Base-by-base conservation (phyloP, 345 rosid species). In the Sisymbrium irio region DNA sequence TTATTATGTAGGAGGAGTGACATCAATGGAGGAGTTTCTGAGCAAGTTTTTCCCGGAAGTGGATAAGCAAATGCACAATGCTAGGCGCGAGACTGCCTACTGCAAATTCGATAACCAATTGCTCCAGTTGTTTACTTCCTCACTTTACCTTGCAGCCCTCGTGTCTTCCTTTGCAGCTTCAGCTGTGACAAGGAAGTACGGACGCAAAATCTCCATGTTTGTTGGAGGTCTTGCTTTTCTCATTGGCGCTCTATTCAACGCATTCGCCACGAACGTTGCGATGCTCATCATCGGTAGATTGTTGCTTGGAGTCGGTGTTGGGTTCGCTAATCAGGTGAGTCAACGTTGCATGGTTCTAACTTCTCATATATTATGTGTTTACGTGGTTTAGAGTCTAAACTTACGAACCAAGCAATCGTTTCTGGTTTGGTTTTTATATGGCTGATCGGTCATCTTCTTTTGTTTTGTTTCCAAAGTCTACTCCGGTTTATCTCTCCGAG, bases 261-360 rank as follows among this genome's bases (percentile, higher is more conserved):
- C 83, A 9, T 63, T 70, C 1, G 87, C 87, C 9, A 7, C 17
- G 2, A 80, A 80, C 12, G 72, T 84, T 1, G 76, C 66, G 0
- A 83, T 80, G 86, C 85, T 84, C 12, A 86, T 86, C 45, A 35
- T 86, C 14, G 89, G 89, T 45, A 82, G 89, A 19, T 41, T 86
- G 32, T 61, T 82, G 70, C 89, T 86, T 17, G 89, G 89, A 14
- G 83, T 86, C 0, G 89, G 87, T 28, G 87, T 84, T 59, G 89
- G 89, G 9, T 86, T 86, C 17, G 83, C 87, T 41, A 86, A 83
- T 69, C 89, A 83, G 83, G 88, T 82, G 36, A 59, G 19, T 50
- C 50, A 65, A 27, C 28, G n/a, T n/a, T n/a, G n/a, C n/a, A 22
- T 47, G 67, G 15, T 47, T 56, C 32, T 55, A 1, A 22, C n/a